phyloP scores from a whole-genome alignment of 2,329 filamentous ascomycete species.

The Colletotrichum musae region DNA sequence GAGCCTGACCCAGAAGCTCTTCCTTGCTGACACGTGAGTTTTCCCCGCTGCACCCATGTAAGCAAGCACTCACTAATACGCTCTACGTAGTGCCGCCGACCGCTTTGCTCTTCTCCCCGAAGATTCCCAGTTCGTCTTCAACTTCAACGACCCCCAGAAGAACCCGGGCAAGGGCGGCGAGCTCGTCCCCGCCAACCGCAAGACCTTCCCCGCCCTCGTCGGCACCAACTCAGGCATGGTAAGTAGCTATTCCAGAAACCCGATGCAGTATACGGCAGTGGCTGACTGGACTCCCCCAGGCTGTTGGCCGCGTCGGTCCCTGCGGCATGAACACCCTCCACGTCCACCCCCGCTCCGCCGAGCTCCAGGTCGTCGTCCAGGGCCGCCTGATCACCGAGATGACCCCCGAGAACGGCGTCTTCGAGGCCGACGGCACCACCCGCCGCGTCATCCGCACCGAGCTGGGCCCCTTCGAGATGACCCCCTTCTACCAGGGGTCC shows the following conservation, averaged over 20 bases:
- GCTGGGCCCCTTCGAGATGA: constrained; percentile 62
- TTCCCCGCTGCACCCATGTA: background rate
- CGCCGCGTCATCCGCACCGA: constrained; percentile 52
- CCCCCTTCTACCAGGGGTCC: constrained; percentile 68
- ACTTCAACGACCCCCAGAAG: constrained; percentile 57
- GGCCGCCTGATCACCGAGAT: constrained; percentile 67
- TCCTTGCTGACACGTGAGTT: constrained; percentile 56
- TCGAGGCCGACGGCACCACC: constrained; percentile 51
- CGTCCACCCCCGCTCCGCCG: constrained; percentile 67
- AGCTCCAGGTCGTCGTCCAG: constrained; percentile 66
- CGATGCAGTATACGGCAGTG: background rate
- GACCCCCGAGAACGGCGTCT: constrained; percentile 66
- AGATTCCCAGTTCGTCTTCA: constrained; percentile 63
- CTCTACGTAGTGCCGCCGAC: constrained; percentile 54
- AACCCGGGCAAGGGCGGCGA: constrained; percentile 60
- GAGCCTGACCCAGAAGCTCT: constrained; percentile 53
- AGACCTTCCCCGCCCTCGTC: constrained; percentile 70
- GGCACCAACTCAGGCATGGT: constrained; percentile 63
- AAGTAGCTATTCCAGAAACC: background rate
- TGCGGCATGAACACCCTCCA: constrained; percentile 73
- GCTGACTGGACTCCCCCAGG: constrained; percentile 37
- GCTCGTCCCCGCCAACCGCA: constrained; percentile 67
- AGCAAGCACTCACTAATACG: constrained; percentile 39
- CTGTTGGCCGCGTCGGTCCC: constrained; percentile 64
- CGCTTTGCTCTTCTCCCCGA: constrained; percentile 59